These are phyloP conservation scores for Raphanus hybrid DNA, from an alignment of 441 rosid genomes.

Conservation along the genomic window DNA sequence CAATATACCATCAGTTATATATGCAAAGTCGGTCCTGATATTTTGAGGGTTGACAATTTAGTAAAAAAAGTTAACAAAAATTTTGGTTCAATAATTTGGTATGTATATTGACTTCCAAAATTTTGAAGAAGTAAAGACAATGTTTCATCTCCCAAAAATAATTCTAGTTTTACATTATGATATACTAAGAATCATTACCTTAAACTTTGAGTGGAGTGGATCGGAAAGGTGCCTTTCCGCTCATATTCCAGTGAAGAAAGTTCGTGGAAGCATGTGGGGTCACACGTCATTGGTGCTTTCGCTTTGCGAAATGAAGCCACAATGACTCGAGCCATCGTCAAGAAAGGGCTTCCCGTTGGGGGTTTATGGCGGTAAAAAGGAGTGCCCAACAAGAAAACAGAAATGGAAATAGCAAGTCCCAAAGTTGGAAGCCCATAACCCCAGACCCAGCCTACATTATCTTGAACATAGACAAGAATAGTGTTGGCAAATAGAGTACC, in stretches of 20 bases:
- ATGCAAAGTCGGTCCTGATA: background rate
- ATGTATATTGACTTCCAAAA: background rate
- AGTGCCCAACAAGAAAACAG: constrained; percentile 69
- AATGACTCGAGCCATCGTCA: constrained; percentile 74
- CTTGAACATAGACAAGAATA: constrained; percentile 79
- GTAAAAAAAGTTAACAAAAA: background rate
- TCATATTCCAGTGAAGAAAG: constrained; percentile 61
- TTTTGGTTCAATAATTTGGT: background rate
- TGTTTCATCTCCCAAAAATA: background rate
- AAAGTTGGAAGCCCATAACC: constrained; percentile 83
- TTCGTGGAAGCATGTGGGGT: constrained; percentile 61
- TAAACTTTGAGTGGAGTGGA: constrained; percentile 59
- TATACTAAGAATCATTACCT: background rate
- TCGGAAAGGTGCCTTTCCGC: constrained; percentile 56
- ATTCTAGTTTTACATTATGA: background rate
- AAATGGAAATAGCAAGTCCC: constrained; percentile 66
- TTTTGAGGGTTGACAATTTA: background rate
- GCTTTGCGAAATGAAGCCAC: constrained; percentile 72
- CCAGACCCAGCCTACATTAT: constrained; percentile 82
- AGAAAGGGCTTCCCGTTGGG: constrained; percentile 79
- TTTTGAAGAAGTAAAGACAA: background rate
- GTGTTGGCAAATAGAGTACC: constrained; percentile 95
- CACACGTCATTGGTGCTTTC: constrained; percentile 49
- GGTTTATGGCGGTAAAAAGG: constrained; percentile 73
- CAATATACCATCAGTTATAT: constrained; percentile 20